Evolutionary conservation across 2,329 filamentous ascomycete genomes (phyloP), one percentile per base, ranked within the genome.

Genomic region (Geoglossum cookeanum): DNA sequence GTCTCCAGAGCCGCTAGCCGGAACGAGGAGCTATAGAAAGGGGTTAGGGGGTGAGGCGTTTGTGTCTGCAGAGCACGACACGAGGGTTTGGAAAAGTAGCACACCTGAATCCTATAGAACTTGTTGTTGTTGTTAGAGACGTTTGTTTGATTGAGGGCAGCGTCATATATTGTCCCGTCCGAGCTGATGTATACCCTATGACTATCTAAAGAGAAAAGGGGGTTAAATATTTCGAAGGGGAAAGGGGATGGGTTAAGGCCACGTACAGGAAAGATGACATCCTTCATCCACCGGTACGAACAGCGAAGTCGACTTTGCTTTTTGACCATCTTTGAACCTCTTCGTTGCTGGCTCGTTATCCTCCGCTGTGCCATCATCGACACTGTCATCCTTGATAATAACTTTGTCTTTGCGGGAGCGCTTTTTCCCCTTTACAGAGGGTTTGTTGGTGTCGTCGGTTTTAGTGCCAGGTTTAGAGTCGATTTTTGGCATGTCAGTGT

Each of bases 21-120:
- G 33, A 37, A 55, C 30, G 39, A n/a, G 2, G 4, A 8, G 13
- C 3, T 63, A 55, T 60, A 44, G 22, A 32, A 57, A 17, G 9
- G 22, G 51, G 30, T 42, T 60, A 45, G 9, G 39, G 8, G 11
- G n/a, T 53, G 33, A 35, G 37, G 22, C 9, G 17, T 6, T 32
- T 35, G 15, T 33, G 11, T 4, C 30, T 6, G n/a, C 15, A 35
- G 15, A 3, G 37, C 13, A 17, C 6, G 15, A 8, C 13, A 13
- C 17, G 33, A 7, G 17, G 32, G 49, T 59, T 42, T 17, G 32
- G 42, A 56, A 35, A 29, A 56, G 44, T 56, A 33, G 59, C 56
- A 64, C 60, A 86, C 72, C 72, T 91, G 85, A 32, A 89, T 67
- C 32, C 80, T 78, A 65, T 90, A 91, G 67, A 90, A 91, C 62